phyloP scores from a whole-genome alignment of 2,329 filamentous ascomycete genomes.

The Nemania diffusa region DNA sequence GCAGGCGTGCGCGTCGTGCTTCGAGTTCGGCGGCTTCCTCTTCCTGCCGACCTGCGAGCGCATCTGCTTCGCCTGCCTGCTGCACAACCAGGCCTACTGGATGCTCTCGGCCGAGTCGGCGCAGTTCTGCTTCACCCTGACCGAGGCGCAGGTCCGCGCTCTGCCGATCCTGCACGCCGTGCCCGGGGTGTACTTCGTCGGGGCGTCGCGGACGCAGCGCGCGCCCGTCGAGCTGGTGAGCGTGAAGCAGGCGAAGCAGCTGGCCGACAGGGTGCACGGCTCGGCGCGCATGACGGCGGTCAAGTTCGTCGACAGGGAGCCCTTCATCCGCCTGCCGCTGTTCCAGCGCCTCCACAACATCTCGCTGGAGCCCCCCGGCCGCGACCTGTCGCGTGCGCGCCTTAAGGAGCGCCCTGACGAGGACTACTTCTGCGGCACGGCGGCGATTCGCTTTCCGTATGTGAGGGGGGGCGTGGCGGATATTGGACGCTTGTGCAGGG shows the following conservation, averaged over 20 bases:
- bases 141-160: not conserved
- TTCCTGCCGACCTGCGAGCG: slow-evolving; percentile 50
- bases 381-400: slow-evolving; percentile 40
- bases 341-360: slow-evolving; percentile 39
- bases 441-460: slow-evolving; percentile 44
- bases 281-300: slow-evolving; percentile 28
- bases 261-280: slow-evolving; percentile 44
- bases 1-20: slow-evolving; percentile 45
- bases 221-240: slow-evolving; percentile 42
- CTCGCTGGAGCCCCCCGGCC: slow-evolving; percentile 39
- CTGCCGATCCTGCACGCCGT: slow-evolving; percentile 30
- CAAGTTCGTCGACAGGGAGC: slow-evolving; percentile 22
- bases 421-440: slow-evolving; percentile 44
- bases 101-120: slow-evolving; percentile 41
- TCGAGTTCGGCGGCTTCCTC: slow-evolving; percentile 46
- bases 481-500: slow-evolving; percentile 41
- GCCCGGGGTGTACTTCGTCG: slow-evolving; percentile 42
- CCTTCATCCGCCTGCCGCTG: slow-evolving; percentile 10
- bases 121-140: slow-evolving; percentile 22
- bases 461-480: slow-evolving; percentile 36
- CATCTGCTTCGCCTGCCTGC: slow-evolving; percentile 47
- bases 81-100: slow-evolving; percentile 41
- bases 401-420: slow-evolving; percentile 35
- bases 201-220: slow-evolving; percentile 29
- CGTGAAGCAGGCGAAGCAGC: slow-evolving; percentile 45